A percentile compares a stretch with the other conserved stretches of the same genome.
Evolutionary conservation across 495 filamentous ascomycete genomes (phyloP).

Genomic region (Penicillium odoratum): DNA sequence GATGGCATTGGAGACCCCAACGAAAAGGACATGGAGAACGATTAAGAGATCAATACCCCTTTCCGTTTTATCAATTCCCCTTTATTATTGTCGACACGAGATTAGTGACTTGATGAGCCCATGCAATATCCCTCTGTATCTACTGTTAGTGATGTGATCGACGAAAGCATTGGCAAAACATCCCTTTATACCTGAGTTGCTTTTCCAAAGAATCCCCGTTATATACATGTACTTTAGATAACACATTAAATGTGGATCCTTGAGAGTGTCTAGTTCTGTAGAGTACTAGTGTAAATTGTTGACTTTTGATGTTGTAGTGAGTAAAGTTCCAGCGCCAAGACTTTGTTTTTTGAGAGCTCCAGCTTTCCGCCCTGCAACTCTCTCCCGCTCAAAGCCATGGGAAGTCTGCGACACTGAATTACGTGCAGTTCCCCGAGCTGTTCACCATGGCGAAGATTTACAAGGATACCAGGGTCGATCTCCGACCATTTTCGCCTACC

Average conservation of each 20-base stretch:
- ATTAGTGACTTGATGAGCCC: conserved; percentile 37
- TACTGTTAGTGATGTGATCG: neutral
- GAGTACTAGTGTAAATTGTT: neutral
- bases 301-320: neutral
- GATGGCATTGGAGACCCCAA: conserved; percentile 95
- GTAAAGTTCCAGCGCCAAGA: conserved; percentile 34
- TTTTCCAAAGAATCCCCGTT: neutral
- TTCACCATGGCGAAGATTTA: conserved; percentile 60
- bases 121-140: conserved; percentile 10
- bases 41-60: conserved; percentile 31
- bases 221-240: neutral
- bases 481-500: conserved; percentile 68
- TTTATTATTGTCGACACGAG: conserved; percentile 21
- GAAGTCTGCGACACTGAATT: conserved; percentile 33
- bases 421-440: conserved; percentile 22
- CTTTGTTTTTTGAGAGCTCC: conserved; percentile 48
- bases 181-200: neutral
- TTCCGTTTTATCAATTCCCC: neutral
- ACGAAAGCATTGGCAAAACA: conserved; percentile 2
- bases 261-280: neutral
- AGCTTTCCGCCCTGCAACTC: conserved; percentile 40
- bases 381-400: conserved; percentile 33
- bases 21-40: conserved; percentile 92
- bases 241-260: neutral
- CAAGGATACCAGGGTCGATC: conserved; percentile 82